phyloP scores from a whole-genome alignment of 495 filamentous ascomycete species.

The Lophiostoma macrostomum region DNA sequence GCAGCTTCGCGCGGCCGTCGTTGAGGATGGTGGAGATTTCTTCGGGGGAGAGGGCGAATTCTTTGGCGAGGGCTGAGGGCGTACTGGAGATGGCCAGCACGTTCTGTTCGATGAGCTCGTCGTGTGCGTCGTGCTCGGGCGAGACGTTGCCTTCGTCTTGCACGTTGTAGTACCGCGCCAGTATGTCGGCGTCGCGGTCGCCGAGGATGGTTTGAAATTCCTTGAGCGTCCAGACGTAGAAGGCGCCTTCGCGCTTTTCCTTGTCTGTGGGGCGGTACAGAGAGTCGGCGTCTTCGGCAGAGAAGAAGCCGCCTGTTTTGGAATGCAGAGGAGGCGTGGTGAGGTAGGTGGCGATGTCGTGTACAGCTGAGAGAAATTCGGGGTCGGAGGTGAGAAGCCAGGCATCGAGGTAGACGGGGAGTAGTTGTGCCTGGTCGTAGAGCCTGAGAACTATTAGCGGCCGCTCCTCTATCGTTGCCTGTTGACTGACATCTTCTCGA shows the following conservation, averaged over 20 bases:
- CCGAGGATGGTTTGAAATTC: conserved; percentile 80
- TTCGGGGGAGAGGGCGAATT: conserved; percentile 71
- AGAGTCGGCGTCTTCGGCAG: conserved; percentile 92
- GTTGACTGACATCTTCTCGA: conserved; percentile 79
- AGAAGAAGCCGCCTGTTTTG: conserved; percentile 73
- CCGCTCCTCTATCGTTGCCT: neutral
- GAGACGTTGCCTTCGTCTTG: conserved; percentile 84
- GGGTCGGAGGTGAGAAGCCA: conserved; percentile 68
- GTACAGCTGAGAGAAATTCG: conserved; percentile 75
- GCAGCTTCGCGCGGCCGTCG: conserved; percentile 64
- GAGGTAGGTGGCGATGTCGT: conserved; percentile 82
- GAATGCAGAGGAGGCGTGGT: conserved; percentile 64
- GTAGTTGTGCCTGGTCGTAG: conserved; percentile 86
- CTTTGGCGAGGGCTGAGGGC: conserved; percentile 65
- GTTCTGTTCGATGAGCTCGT: conserved; percentile 89
- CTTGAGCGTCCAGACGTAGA: conserved; percentile 89
- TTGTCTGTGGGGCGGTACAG: conserved; percentile 67
- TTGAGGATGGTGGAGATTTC: conserved; percentile 72
- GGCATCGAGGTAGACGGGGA: conserved; percentile 84
- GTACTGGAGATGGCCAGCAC: conserved; percentile 59
- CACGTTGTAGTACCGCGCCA: conserved; percentile 82
- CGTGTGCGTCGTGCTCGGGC: conserved; percentile 79
- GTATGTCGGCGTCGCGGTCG: conserved; percentile 65
- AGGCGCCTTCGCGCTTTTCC: conserved; percentile 90
- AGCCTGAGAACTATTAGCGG: conserved; percentile 45